Percentiles rank a stretch among this genome's conserved stretches.
Conservation (phyloP, 2,329 filamentous ascomycete genomes). For the Botrytis fragariae region DNA sequence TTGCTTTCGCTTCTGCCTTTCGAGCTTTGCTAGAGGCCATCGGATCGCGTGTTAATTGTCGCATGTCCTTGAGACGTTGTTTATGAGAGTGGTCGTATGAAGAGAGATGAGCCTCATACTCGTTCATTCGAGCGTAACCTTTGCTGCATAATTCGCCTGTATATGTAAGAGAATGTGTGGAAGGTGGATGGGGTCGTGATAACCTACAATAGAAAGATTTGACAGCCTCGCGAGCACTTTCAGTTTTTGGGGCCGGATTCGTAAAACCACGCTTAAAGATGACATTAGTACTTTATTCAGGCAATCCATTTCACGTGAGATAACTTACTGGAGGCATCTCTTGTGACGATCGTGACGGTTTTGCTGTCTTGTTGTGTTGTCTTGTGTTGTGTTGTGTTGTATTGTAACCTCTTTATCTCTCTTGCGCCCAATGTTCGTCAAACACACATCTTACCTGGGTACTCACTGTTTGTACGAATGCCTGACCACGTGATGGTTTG, state of each 20-base stretch:
- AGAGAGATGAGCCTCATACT: conserved; percentile 90
- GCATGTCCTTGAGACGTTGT: conserved; percentile 85
- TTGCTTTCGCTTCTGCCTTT: conserved; percentile 68
- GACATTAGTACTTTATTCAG: conserved; percentile 1
- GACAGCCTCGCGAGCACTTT: conserved; percentile 70
- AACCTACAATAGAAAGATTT: conserved; percentile 71
- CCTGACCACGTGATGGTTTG: neutral
- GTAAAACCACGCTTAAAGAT: conserved; percentile 46
- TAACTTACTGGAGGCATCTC: conserved; percentile 55
- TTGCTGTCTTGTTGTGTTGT: neutral
- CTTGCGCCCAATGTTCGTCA: neutral
- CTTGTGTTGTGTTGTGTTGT: neutral
- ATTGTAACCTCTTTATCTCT: neutral
- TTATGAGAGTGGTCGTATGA: conserved; percentile 96
- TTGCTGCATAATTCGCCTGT: conserved; percentile 78
- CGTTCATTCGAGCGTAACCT: conserved; percentile 91
- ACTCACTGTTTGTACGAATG: neutral
- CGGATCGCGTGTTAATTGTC: conserved; percentile 74
- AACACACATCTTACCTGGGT: neutral
- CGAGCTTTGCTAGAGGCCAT: conserved; percentile 62
- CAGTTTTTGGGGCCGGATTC: conserved; percentile 50
- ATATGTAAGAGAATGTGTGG: conserved; percentile 19
- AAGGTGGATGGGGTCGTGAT: neutral
- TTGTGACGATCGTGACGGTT: conserved; percentile 25
- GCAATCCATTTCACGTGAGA: neutral